Conservation (phyloP, 768 basidiomycete species). For the Lentinula guzmanii region DNA sequence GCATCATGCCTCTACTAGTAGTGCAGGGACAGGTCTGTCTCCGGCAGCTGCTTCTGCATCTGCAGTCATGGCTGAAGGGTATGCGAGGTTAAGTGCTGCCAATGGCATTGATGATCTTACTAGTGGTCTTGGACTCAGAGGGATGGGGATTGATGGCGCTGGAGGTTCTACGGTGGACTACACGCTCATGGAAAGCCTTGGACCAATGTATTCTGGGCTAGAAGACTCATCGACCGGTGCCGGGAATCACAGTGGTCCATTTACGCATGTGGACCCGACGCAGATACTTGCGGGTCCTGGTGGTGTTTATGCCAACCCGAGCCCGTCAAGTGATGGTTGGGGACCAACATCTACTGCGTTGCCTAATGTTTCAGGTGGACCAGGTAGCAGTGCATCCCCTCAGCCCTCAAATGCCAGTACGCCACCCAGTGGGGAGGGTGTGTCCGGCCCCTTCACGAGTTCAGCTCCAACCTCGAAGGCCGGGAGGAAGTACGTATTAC, state of each 20-base stretch:
- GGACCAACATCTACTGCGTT: conserved; percentile 18
- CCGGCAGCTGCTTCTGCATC: conserved; percentile 60
- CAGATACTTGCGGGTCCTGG: conserved; percentile 58
- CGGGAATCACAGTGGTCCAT: conserved; percentile 36
- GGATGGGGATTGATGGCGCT: not conserved
- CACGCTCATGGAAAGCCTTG: conserved; percentile 44
- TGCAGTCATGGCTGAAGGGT: conserved; percentile 67
- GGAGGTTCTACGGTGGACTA: conserved; percentile 40
- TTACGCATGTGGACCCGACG: conserved; percentile 88
- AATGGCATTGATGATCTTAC: conserved; percentile 48
- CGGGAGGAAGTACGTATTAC: conserved; percentile 57
- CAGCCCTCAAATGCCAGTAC: conserved; percentile 74
- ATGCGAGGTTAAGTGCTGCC: conserved; percentile 58
- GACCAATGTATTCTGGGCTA: conserved; percentile 51
- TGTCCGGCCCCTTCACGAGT: conserved; percentile 19
- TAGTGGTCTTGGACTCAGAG: not conserved
- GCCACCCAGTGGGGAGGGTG: conserved; percentile 55
- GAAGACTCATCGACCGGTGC: conserved; percentile 22
- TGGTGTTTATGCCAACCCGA: conserved; percentile 49
- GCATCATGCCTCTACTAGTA: conserved; percentile 14
- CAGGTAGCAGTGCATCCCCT: conserved; percentile 70
- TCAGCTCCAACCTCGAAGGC: conserved; percentile 16
- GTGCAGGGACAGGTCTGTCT: conserved; percentile 31
- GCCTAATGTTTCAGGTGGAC: conserved; percentile 19
- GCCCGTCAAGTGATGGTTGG: conserved; percentile 82